phyloP scores from a whole-genome alignment of 2,329 filamentous ascomycete genomes.

The Plectosphaerella plurivora region DNA sequence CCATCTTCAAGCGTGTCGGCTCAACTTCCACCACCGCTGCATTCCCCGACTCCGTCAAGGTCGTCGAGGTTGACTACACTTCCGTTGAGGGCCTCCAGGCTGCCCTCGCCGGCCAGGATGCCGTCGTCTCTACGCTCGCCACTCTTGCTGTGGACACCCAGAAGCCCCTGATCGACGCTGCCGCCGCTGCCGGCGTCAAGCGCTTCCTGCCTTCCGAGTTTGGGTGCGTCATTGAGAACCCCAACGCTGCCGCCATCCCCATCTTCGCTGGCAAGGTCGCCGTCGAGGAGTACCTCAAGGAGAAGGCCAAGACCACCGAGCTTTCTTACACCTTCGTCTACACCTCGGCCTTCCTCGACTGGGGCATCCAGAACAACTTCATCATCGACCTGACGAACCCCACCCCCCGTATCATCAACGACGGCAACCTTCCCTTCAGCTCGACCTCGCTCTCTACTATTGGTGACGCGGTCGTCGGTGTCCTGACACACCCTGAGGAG shows the following conservation, averaged over 20 bases:
- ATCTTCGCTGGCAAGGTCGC: conserved; percentile 14
- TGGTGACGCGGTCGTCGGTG: conserved; percentile 40
- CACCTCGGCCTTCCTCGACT: conserved; percentile 36
- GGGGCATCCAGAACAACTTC: conserved; percentile 9
- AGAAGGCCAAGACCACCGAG: conserved; percentile 5
- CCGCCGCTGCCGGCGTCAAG: conserved; percentile 46
- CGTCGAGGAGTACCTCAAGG: conserved; percentile 9
- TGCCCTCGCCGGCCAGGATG: conserved; percentile 52
- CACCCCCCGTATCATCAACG: conserved; percentile 40
- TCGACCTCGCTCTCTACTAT: conserved; percentile 40
- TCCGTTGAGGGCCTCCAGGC: conserved; percentile 38
- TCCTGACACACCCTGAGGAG: conserved; percentile 37
- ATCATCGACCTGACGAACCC: conserved; percentile 4
- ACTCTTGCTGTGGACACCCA: conserved; percentile 35
- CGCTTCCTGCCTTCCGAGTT: conserved; percentile 52
- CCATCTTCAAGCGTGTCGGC: conserved; percentile 28
- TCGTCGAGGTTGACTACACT: conserved; percentile 29
- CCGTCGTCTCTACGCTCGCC: conserved; percentile 43
- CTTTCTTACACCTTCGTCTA: conserved; percentile 28
- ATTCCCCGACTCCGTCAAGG: conserved; percentile 22
- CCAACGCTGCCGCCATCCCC: conserved; percentile 11
- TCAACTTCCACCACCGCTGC: conserved; percentile 30
- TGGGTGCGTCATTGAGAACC: conserved; percentile 21
- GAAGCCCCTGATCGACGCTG: conserved; percentile 44
- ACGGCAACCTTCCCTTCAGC: conserved; percentile 39